Percentiles rank a stretch among this genome's conserved stretches.
Conservation (phyloP, 305 asterid species). For the Fraxinus baroniana region DNA sequence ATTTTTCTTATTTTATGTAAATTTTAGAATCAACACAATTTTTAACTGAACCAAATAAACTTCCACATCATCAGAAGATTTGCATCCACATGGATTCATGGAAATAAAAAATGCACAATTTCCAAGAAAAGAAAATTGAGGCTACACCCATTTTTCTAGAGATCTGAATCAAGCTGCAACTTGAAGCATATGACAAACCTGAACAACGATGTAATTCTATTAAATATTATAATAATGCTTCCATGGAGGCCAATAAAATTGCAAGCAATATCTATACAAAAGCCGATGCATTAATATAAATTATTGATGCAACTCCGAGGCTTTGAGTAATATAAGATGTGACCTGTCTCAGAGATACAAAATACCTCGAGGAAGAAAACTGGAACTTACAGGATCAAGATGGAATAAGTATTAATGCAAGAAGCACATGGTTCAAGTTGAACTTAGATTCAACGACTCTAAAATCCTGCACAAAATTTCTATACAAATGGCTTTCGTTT, state of each 20-base stretch:
- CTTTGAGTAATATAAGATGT: background rate
- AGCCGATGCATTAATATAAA: background rate
- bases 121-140: background rate
- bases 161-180: background rate
- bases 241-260: background rate
- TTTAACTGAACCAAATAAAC: background rate
- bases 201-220: background rate
- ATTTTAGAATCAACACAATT: background rate
- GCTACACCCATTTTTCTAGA: background rate
- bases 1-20: background rate
- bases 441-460: background rate
- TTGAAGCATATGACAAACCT: background rate
- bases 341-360: background rate
- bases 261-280: background rate
- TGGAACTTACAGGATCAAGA: background rate
- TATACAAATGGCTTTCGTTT: background rate
- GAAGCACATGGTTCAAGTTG: background rate
- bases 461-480: background rate
- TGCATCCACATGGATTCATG: background rate
- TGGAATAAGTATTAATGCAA: background rate
- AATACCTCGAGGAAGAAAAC: background rate
- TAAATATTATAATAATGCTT: background rate
- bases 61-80: background rate
- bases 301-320: background rate
- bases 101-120: background rate